These are phyloP conservation scores for Coemansia sp. DNA, from an alignment of 192 early-diverging fungal genomes.

Conservation along the genomic window DNA sequence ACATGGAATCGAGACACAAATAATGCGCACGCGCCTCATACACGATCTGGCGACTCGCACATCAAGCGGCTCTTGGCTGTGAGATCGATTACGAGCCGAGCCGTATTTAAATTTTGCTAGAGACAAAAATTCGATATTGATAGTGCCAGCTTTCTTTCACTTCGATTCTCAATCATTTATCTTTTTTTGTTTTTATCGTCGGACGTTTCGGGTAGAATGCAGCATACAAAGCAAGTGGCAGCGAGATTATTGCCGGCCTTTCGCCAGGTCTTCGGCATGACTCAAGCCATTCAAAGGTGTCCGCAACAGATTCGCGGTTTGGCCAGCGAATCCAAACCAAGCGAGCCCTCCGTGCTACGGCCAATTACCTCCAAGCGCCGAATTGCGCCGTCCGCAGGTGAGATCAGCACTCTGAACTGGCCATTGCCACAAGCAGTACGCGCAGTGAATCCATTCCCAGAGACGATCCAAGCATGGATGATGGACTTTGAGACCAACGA, in stretches of 20 bases:
- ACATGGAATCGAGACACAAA: not conserved
- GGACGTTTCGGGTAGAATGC: not conserved
- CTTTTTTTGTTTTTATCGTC: not conserved
- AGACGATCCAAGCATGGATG: conserved; percentile 74
- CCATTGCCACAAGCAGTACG: conserved; percentile 31
- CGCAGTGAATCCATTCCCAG: conserved; percentile 40
- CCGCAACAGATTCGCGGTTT: conserved; percentile 18
- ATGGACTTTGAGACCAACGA: conserved; percentile 74
- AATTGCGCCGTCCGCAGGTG: conserved; percentile 43
- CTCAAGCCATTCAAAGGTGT: not conserved
- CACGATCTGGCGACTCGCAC: not conserved
- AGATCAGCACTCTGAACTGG: conserved; percentile 37
- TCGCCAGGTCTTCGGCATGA: conserved; percentile 5
- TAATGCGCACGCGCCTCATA: not conserved
- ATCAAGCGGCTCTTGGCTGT: not conserved
- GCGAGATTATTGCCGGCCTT: conserved; percentile 10
- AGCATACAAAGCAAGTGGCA: conserved; percentile 9
- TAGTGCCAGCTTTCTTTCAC: not conserved
- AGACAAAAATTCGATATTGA: not conserved
- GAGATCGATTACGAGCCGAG: not conserved
- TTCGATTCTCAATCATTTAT: not conserved
- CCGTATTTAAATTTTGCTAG: not conserved
- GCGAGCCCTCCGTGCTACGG: conserved; percentile 32
- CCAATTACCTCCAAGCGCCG: conserved; percentile 45
- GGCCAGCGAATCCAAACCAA: conserved; percentile 13